Evolutionary conservation across 2,329 filamentous ascomycete species (phyloP).

Genomic region (Ophiosphaerella narmari): DNA sequence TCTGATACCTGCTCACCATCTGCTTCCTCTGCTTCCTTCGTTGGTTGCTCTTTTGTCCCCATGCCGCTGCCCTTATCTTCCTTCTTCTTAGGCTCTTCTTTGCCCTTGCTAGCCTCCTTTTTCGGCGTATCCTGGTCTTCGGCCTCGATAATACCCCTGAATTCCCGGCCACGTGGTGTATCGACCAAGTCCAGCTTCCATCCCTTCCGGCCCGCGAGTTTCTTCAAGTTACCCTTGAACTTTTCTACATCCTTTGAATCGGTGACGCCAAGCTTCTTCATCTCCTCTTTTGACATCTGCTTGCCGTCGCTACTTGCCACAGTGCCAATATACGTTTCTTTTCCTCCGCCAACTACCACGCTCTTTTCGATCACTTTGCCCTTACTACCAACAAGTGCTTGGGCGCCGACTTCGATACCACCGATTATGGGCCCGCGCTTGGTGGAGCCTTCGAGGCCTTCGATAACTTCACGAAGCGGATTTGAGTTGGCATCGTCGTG

Average conservation of each 20-base stretch:
- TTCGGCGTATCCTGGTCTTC: constrained; percentile 58
- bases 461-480: constrained; percentile 40
- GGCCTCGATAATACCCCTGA: constrained; percentile 70
- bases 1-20: constrained; percentile 32
- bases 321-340: constrained; percentile 59
- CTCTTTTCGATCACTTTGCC: constrained; percentile 62
- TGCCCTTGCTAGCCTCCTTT: constrained; percentile 18
- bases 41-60: constrained; percentile 28
- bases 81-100: constrained; percentile 19
- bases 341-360: constrained; percentile 54
- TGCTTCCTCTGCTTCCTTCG: constrained; percentile 16
- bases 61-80: constrained; percentile 48
- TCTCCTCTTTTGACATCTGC: constrained; percentile 66
- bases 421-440: constrained; percentile 56
- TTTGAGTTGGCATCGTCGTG: constrained; percentile 32
- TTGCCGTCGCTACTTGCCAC: constrained; percentile 65
- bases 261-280: constrained; percentile 67
- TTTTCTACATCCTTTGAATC: constrained; percentile 70
- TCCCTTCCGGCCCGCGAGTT: constrained; percentile 69
- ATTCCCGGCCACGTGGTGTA: constrained; percentile 65
- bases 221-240: constrained; percentile 69
- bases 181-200: constrained; percentile 86
- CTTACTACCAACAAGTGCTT: constrained; percentile 59
- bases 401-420: constrained; percentile 63
- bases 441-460: constrained; percentile 32